Evolutionary conservation across 2,329 filamentous ascomycete species (phyloP).

Genomic region (Trichophyton simii): DNA sequence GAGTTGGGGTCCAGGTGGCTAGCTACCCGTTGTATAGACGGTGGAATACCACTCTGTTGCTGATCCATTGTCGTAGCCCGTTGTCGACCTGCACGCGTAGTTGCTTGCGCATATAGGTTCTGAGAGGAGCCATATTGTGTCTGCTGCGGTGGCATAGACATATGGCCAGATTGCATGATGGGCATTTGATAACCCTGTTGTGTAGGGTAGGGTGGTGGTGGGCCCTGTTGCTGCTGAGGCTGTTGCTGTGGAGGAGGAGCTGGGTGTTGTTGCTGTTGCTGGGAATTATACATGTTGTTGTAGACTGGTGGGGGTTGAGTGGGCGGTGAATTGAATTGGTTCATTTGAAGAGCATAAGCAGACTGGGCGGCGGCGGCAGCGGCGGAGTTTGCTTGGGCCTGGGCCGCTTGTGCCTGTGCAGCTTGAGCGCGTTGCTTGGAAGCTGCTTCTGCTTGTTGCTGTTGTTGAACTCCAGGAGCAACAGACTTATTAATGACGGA

Average conservation of each 20-base stretch:
- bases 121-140: conserved; percentile 64
- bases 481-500: conserved; percentile 75
- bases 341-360: conserved; percentile 55
- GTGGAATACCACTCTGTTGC: conserved; percentile 82
- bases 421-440: conserved; percentile 67
- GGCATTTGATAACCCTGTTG: conserved; percentile 65
- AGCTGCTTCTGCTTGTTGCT: conserved; percentile 84
- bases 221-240: conserved; percentile 59
- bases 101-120: conserved; percentile 60
- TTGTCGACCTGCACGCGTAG: conserved; percentile 65
- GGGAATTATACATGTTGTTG: conserved; percentile 62
- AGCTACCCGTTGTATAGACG: conserved; percentile 83
- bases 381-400: conserved; percentile 45
- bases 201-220: conserved; percentile 66
- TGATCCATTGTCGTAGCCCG: conserved; percentile 94
- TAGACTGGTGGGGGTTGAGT: conserved; percentile 46
- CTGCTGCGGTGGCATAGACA: conserved; percentile 52
- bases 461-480: conserved; percentile 85
- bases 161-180: conserved; percentile 54
- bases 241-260: conserved; percentile 51
- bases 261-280: conserved; percentile 48
- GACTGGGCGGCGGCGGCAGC: conserved; percentile 33
- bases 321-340: conserved; percentile 41
- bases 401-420: conserved; percentile 35
- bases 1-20: conserved; percentile 91